Evolutionary conservation across 805 yeast species (phyloP).

Genomic region (Clavispora phyllophila): DNA sequence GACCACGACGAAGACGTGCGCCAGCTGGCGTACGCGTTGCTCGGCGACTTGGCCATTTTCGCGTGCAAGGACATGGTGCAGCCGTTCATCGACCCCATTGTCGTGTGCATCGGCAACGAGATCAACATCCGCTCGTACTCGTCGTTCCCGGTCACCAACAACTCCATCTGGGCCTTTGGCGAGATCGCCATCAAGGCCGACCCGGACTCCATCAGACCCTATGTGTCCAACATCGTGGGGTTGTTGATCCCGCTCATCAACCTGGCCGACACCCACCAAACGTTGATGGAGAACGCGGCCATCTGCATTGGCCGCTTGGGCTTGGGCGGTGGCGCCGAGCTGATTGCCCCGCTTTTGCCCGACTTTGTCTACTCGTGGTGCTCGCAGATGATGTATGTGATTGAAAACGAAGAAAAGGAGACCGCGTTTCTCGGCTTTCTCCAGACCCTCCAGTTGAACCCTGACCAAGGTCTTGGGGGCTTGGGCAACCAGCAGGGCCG

Average conservation of each 20-base stretch:
- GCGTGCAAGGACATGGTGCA: conserved; percentile 41
- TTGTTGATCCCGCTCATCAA: conserved; percentile 57
- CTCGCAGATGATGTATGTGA: conserved; percentile 56
- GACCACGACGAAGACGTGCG: conserved; percentile 84
- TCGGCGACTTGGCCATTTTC: conserved; percentile 83
- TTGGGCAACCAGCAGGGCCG: conserved; percentile 41
- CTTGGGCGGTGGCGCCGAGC: conserved; percentile 47
- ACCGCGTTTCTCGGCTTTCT: conserved; percentile 83
- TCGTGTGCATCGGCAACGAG: conserved; percentile 67
- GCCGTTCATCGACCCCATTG: conserved; percentile 47
- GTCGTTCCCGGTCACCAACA: conserved; percentile 66
- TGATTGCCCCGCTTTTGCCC: conserved; percentile 51
- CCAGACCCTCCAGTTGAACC: conserved; percentile 58
- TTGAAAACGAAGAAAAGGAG: conserved; percentile 84
- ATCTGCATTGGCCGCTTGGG: conserved; percentile 88
- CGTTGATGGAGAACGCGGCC: conserved; percentile 82
- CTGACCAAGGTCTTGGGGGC: conserved; percentile 51
- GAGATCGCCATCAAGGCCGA: conserved; percentile 66
- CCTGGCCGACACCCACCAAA: conserved; percentile 48
- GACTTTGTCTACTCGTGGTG: conserved; percentile 68
- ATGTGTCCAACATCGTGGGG: conserved; percentile 48
- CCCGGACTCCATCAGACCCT: conserved; percentile 44
- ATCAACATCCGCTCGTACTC: conserved; percentile 47
- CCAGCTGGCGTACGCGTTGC: conserved; percentile 82
- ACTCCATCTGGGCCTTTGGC: conserved; percentile 93